Evolutionary conservation across 345 rosid genomes (phyloP), one percentile per base, ranked within the genome.

Genomic region (Dipteronia dyeriana): DNA sequence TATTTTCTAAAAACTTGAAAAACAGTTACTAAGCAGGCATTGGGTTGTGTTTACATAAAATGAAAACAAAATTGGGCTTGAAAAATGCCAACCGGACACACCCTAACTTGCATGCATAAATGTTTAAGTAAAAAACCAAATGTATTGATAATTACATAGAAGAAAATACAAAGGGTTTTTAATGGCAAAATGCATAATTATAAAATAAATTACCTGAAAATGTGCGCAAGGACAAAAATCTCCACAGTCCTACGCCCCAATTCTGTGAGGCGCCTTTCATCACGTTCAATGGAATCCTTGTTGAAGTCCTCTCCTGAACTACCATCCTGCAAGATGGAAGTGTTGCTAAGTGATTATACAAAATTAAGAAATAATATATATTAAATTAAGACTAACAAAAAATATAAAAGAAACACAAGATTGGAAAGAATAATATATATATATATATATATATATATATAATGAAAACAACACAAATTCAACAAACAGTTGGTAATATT

Each of bases 261-360:
- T 78, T 93, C 99, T 22, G 97, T 93, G 67, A 95, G 91, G 65
- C 92, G 94, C 81, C 91, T 93, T 87, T 95, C 99, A 87, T 95
- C 98, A 66, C 88, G 90, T 79, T 85, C 93, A 82, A 86, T 79
- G 43, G 91, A 85, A 86, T 95, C 97, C 85, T 86, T 90, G 85
- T 79, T 90, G 75, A 85, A 88, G 76, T 92, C 99, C 74, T 92
- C 96, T 69, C 97, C 94, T 49, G 89, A 85, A 83, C 85, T 90
- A 54, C 87, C 92, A 77, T 91, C 98, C 98, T 95, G 82, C 71
- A 86, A 64, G 34, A 68, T n/a, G 75, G 22, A 62, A 82, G 47
- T 13, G 57, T 59, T 75, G 45, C 54, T 73, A 9, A 73, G 71
- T 61, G 61, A 31, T 59, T 53, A 14, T 53, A 53, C 57, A 16